Base-by-base conservation (phyloP, 768 basidiomycete species). In the Suillus brevipes region DNA sequence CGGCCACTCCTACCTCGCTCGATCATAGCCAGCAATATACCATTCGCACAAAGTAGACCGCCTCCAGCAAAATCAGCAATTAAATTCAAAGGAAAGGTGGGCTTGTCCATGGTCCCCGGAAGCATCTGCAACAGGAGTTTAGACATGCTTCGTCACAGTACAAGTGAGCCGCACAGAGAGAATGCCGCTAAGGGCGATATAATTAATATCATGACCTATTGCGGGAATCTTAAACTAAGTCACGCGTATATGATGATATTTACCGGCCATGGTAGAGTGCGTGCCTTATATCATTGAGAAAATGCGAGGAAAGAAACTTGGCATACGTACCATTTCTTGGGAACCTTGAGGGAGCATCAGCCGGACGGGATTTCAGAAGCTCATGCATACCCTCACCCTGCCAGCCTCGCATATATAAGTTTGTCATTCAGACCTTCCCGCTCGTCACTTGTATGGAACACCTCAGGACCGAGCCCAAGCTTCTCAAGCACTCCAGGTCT, bases 21-120 rank as follows among this genome's bases (percentile, higher is more conserved):
- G 38, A 92, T 71, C 14, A 95, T 78, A 0, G 93, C 92, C 8
- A 93, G 80, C 13, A 95, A 81, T 60, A 94, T 87, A 6, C 92
- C 91, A 31, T 86, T 74, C 0, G 84, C 90, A 66, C 89, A 92
- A 66, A 86, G 83, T 36, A 92, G 73, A 8, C 92, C 91, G 6
- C 92, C 92, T 3, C 91, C 92, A 1, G 89, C 93, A 74, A 94
- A 94, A 71, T 94, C 93, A 13, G 87, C 91, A 6, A 94, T 80
- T 16, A 94, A 72, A 70, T 95, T 94, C 49, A 90, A 74, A 9
- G 92, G 93, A 64, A 89, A 90, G 42, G 75, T 77, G 0, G 92
- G 92, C 68, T 88, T 89, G 13, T 84, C 85, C 25, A 72, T 70
- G 1, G 80, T 78, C 9, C 90, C 89, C 47, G 91, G 90, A 13